phyloP scores from a whole-genome alignment of 441 rosid species.

The Geranium incanum region DNA sequence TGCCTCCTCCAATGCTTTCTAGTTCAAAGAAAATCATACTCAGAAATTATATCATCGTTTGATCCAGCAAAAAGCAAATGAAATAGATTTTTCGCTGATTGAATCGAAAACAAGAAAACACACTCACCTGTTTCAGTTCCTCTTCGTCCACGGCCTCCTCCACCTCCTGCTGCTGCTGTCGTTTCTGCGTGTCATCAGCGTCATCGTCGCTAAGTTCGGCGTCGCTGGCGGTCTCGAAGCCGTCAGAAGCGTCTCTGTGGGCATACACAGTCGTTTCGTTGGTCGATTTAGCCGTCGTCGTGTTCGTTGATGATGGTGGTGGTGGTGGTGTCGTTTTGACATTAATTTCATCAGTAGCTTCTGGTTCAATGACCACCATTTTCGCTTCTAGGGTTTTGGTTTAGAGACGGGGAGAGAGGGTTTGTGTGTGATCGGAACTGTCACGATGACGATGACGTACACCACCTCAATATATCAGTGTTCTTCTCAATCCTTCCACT shows the following conservation, averaged over 20 bases:
- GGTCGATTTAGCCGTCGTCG: constrained; percentile 20
- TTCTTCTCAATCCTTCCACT: not conserved
- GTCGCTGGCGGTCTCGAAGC: constrained; percentile 88
- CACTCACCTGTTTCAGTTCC: constrained; percentile 41
- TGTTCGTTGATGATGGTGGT: constrained; percentile 21
- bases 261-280: not conserved
- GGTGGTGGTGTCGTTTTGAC: constrained; percentile 19
- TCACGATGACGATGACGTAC: not conserved
- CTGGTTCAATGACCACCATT: constrained; percentile 50
- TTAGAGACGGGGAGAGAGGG: not conserved
- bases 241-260: constrained; percentile 57
- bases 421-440: not conserved
- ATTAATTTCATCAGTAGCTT: constrained; percentile 22
- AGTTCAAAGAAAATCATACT: constrained; percentile 12
- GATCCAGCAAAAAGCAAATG: not conserved
- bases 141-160: constrained; percentile 25
- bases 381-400: constrained; percentile 13
- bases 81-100: not conserved
- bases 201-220: constrained; percentile 50
- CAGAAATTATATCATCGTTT: not conserved
- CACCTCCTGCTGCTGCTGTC: constrained; percentile 19
- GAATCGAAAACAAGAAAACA: not conserved
- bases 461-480: too few species aligned
- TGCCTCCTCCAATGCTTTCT: constrained; percentile 54
- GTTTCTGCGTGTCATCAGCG: constrained; percentile 18